These are phyloP conservation scores for Chalciporus pseudorubinellus DNA, from an alignment of 768 basidiomycete genomes.

Conservation along the genomic window DNA sequence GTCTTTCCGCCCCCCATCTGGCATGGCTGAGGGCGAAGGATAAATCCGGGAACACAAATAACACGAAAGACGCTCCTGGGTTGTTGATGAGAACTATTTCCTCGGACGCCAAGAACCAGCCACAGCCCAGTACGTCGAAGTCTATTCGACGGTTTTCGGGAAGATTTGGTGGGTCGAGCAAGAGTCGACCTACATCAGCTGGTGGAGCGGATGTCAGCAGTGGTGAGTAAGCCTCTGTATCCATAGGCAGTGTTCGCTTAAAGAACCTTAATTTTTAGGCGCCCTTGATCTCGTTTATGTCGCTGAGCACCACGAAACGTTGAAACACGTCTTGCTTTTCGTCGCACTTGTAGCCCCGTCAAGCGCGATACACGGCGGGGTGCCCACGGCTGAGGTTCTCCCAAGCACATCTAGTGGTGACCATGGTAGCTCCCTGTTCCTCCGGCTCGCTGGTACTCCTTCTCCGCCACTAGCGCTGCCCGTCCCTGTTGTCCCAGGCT, in stretches of 20 bases:
- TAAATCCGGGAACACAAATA: slow-evolving; percentile 7
- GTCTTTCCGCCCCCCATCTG: slow-evolving; percentile 58
- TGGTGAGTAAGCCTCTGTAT: slow-evolving; percentile 14
- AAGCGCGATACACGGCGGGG: slow-evolving; percentile 39
- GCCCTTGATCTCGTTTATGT: slow-evolving; percentile 48
- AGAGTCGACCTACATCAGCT: slow-evolving; percentile 17
- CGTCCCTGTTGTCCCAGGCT: slow-evolving; percentile 55
- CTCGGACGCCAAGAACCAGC: slow-evolving; percentile 13
- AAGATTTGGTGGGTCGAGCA: slow-evolving; percentile 21
- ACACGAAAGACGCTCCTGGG: slow-evolving; percentile 9
- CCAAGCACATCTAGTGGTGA: slow-evolving; percentile 41
- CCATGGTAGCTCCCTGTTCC: slow-evolving; percentile 54
- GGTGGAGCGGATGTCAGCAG: slow-evolving; percentile 8
- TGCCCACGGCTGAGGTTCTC: slow-evolving; percentile 60
- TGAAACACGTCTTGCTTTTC: slow-evolving; percentile 77
- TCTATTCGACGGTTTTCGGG: slow-evolving; percentile 21
- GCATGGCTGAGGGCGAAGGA: slow-evolving; percentile 50
- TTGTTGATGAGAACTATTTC: slow-evolving; percentile 15
- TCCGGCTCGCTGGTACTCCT: slow-evolving; percentile 56
- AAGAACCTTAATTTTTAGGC: slow-evolving; percentile 10
- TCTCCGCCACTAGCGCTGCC: slow-evolving; percentile 61
- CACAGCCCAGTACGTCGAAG: slow-evolving; percentile 1
- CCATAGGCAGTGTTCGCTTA: neutral
- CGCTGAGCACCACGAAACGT: slow-evolving; percentile 83
- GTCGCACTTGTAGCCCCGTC: slow-evolving; percentile 38